Conservation (phyloP, 2,329 filamentous ascomycete species). For the Colletotrichum cereale region DNA sequence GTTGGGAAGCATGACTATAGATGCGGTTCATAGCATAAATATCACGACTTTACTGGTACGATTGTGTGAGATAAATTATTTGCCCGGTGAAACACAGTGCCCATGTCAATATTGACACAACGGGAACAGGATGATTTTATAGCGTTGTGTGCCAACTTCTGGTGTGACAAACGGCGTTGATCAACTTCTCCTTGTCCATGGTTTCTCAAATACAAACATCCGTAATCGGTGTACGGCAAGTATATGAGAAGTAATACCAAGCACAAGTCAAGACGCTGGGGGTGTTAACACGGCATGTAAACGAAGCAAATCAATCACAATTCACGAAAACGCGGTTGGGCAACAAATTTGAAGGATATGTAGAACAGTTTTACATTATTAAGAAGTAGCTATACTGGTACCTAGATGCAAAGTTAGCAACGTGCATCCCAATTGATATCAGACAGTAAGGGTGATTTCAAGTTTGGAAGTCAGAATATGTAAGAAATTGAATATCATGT, state of each 20-base stretch:
- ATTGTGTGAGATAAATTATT: too few relatives aligned
- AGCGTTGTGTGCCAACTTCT: too few relatives aligned
- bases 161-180: too few relatives aligned
- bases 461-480: constrained; percentile 86
- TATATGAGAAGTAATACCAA: too few relatives aligned
- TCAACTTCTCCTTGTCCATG: too few relatives aligned
- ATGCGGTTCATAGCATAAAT: constrained; percentile 8
- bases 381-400: background rate
- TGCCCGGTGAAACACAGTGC: background rate
- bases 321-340: rapidly evolving
- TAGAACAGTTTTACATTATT: background rate
- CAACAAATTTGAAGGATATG: too few relatives aligned
- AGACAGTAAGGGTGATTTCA: constrained; percentile 10
- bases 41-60: background rate
- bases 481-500: constrained; percentile 95
- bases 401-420: constrained; percentile 29
- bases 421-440: background rate
- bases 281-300: too few relatives aligned
- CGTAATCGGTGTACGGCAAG: too few relatives aligned
- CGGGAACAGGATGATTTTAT: too few relatives aligned
- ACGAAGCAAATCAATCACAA: background rate
- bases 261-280: too few relatives aligned
- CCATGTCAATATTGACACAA: too few relatives aligned
- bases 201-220: too few relatives aligned
- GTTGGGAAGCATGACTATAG: background rate